Percentiles rank a stretch among this genome's conserved stretches.
Conservation (phyloP, 257 asterid genomes). For the Nicotiana tabacum region DNA sequence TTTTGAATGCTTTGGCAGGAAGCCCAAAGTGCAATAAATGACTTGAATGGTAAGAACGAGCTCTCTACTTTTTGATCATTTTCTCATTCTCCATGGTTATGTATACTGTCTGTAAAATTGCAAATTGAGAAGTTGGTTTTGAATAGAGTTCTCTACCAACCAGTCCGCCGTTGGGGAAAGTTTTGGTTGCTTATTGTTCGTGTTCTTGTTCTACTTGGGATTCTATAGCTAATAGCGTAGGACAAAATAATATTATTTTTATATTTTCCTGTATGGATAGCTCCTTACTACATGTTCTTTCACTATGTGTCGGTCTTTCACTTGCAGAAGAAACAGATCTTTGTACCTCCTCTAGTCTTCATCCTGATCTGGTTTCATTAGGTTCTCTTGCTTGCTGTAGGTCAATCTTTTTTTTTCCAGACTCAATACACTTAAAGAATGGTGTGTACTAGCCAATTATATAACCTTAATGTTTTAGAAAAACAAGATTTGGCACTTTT, state of each 20-base stretch:
- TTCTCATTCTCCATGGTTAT: neutral
- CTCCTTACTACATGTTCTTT: neutral
- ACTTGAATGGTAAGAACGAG: conserved; percentile 51
- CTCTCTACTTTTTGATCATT: neutral
- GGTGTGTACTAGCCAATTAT: neutral
- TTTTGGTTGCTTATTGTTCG: neutral
- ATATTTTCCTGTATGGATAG: neutral
- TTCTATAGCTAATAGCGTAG: neutral
- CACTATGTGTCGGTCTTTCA: neutral
- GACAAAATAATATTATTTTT: neutral
- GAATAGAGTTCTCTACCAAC: neutral
- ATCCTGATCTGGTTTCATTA: neutral
- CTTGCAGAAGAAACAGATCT: neutral
- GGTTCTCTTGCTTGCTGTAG: neutral
- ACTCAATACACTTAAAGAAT: neutral
- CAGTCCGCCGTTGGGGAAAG: neutral
- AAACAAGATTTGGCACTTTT: neutral
- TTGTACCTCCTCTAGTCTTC: neutral
- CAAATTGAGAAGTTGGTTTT: neutral
- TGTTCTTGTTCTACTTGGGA: neutral
- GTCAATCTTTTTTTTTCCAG: neutral
- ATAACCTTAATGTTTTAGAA: neutral
- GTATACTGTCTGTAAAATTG: neutral
- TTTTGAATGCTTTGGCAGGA: conserved; percentile 40
- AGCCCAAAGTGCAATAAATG: conserved; percentile 78